Evolutionary conservation across 2,329 filamentous ascomycete genomes (phyloP).

Genomic region (Aspergillus tubingensis): DNA sequence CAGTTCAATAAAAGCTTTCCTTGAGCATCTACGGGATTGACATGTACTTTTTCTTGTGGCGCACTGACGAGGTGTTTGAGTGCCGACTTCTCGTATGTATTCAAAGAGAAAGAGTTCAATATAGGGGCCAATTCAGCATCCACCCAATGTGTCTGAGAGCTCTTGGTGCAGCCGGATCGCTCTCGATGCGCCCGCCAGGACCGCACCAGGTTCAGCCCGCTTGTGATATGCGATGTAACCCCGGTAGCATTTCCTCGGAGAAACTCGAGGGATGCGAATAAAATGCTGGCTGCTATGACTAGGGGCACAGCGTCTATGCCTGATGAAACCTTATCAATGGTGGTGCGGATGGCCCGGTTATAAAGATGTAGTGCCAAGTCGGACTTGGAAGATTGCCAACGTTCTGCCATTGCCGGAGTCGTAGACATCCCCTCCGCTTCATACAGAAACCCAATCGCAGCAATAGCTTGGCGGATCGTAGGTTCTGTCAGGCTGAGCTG

Average conservation of each 20-base stretch:
- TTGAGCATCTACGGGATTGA: background rate
- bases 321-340: conserved; percentile 38
- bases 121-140: conserved; percentile 23
- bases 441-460: conserved; percentile 67
- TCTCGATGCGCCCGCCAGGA: conserved; percentile 12
- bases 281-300: conserved; percentile 59
- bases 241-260: conserved; percentile 32
- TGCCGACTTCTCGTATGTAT: conserved; percentile 9
- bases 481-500: conserved; percentile 64
- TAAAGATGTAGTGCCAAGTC: conserved; percentile 16
- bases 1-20: conserved; percentile 12
- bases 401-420: conserved; percentile 36
- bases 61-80: background rate
- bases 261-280: conserved; percentile 66
- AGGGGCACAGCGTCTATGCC: conserved; percentile 52
- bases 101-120: conserved; percentile 19
- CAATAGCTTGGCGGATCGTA: conserved; percentile 65
- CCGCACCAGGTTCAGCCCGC: conserved; percentile 20
- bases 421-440: conserved; percentile 47
- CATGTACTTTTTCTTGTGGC: background rate
- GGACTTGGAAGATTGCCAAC: conserved; percentile 26
- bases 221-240: conserved; percentile 21
- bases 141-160: conserved; percentile 16
- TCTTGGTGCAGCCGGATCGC: background rate
- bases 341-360: conserved; percentile 16